These are phyloP conservation scores for Candida sithepensis DNA, from an alignment of 805 yeast species.

Conservation along the genomic window DNA sequence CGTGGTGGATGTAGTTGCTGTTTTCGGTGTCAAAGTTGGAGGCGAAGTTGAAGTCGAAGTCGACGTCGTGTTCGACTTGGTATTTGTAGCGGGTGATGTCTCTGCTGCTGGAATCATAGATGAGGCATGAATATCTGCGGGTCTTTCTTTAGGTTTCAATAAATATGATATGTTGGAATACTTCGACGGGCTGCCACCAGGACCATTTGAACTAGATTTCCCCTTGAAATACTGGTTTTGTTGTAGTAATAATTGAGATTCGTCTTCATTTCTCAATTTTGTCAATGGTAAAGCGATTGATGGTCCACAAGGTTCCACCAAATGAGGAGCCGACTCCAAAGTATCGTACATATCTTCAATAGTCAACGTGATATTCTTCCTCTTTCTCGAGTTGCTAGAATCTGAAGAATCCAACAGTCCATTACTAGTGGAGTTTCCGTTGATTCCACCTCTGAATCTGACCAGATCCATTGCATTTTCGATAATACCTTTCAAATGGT, in stretches of 20 bases:
- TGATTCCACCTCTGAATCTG: constrained; percentile 52
- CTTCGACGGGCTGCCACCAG: constrained; percentile 14
- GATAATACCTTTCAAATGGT: constrained; percentile 68
- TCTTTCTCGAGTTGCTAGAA: constrained; percentile 7
- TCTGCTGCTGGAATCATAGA: neutral
- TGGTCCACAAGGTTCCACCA: constrained; percentile 67
- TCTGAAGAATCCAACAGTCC: constrained; percentile 5
- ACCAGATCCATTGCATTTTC: constrained; percentile 74
- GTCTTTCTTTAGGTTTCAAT: constrained; percentile 17
- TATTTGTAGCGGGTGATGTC: neutral
- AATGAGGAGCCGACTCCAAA: constrained; percentile 58
- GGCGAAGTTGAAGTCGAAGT: neutral
- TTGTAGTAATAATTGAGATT: constrained; percentile 21
- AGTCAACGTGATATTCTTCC: constrained; percentile 41
- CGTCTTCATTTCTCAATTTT: constrained; percentile 57
- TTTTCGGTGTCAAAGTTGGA: neutral
- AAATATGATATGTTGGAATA: constrained; percentile 28
- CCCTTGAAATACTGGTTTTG: constrained; percentile 8
- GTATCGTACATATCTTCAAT: constrained; percentile 68
- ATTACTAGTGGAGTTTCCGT: constrained; percentile 37
- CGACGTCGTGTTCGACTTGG: neutral
- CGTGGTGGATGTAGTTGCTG: constrained; percentile 4
- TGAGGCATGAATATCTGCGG: neutral
- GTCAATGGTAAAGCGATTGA: constrained; percentile 45
- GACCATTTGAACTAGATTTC: neutral